phyloP scores from a whole-genome alignment of 2,329 filamentous ascomycete genomes.

The Pseudocercospora pini-densiflorae region DNA sequence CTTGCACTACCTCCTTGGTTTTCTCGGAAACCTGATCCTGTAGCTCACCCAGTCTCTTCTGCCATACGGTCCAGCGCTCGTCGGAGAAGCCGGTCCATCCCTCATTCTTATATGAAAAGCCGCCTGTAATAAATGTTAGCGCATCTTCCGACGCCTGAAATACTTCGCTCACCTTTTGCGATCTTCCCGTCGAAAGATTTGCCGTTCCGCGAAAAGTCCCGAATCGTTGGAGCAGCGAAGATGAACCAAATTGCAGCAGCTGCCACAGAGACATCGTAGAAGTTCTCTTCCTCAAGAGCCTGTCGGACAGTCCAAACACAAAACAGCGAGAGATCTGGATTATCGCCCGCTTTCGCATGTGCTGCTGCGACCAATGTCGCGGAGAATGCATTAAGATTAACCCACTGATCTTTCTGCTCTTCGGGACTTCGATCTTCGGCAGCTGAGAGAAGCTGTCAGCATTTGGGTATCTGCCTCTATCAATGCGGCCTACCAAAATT shows the following conservation, averaged over 20 bases:
- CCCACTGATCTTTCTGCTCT: constrained; percentile 31
- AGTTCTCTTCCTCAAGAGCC: constrained; percentile 35
- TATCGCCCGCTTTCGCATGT: constrained; percentile 24
- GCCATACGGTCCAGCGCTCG: constrained; percentile 37
- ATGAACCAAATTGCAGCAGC: constrained; percentile 39
- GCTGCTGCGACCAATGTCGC: constrained; percentile 33
- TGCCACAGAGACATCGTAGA: constrained; percentile 30
- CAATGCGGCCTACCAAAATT: constrained; percentile 30
- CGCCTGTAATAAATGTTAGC: constrained; percentile 5
- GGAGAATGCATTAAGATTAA: constrained; percentile 39
- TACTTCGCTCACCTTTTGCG: constrained; percentile 25
- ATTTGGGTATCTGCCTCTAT: not conserved
- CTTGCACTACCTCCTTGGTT: constrained; percentile 24
- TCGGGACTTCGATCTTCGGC: constrained; percentile 28
- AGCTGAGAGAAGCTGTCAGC: constrained; percentile 21
- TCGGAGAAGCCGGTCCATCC: constrained; percentile 35
- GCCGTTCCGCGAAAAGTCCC: constrained; percentile 27
- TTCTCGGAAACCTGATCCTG: constrained; percentile 20
- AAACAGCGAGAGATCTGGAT: constrained; percentile 37
- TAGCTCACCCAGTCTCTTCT: constrained; percentile 23
- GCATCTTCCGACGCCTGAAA: not conserved
- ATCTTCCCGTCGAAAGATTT: constrained; percentile 39
- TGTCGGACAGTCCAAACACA: constrained; percentile 38
- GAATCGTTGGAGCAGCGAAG: constrained; percentile 34
- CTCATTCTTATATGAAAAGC: constrained; percentile 29